Percentiles rank a stretch among this genome's conserved stretches.
Conservation (phyloP, 2,329 filamentous ascomycete genomes). For the Fusarium kyushuense region DNA sequence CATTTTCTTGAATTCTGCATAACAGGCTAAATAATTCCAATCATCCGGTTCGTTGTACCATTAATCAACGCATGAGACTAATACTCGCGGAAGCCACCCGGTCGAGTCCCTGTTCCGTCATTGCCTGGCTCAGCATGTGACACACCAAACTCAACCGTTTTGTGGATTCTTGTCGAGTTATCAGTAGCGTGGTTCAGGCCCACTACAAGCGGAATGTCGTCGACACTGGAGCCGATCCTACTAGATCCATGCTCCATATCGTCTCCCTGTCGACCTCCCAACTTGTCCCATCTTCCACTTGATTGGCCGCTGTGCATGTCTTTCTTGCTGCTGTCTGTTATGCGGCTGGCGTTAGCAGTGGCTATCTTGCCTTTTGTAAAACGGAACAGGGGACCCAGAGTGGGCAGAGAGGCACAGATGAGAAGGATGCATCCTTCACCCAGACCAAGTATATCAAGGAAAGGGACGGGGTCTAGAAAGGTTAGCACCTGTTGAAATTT, state of each 20-base stretch:
- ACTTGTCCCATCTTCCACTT: constrained; percentile 32
- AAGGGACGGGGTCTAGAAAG: constrained; percentile 30
- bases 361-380: constrained; percentile 33
- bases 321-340: constrained; percentile 6
- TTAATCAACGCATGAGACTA: not conserved
- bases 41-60: not conserved
- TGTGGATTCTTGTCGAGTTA: constrained; percentile 14
- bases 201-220: constrained; percentile 46
- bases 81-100: not conserved
- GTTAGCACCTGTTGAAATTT: not conserved
- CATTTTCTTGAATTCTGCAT: not conserved
- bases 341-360: constrained; percentile 15
- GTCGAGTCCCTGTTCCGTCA: not conserved
- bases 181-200: constrained; percentile 1
- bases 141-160: constrained; percentile 26
- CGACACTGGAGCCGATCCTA: constrained; percentile 41
- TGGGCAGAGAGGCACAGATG: constrained; percentile 44
- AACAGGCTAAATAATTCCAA: not conserved
- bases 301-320: not conserved
- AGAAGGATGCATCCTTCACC: constrained; percentile 45
- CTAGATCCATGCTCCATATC: constrained; percentile 39
- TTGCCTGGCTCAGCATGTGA: not conserved
- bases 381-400: constrained; percentile 43
- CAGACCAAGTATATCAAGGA: constrained; percentile 45
- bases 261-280: constrained; percentile 29